Base-by-base conservation (phyloP, 345 rosid genomes). In the Excoecaria cochinchinensis region DNA sequence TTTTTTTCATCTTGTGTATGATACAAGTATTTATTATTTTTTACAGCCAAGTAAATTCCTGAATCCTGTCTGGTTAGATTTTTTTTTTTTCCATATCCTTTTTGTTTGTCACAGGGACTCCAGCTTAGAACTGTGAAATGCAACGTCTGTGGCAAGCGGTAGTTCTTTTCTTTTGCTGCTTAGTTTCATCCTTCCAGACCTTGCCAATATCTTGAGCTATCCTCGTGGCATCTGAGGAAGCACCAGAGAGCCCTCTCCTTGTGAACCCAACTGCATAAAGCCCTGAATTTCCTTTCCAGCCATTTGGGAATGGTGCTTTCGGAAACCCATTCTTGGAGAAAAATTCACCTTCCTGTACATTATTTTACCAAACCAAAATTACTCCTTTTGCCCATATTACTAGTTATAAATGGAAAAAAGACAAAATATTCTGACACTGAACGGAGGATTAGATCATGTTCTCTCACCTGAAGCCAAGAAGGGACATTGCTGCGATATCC, bases 251-350 rank as follows among this genome's bases (percentile, higher is more conserved):
- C 17, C 93, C 98, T 89, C 89, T 94, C 79, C 83, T 89, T 15
- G 98, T 89, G 83, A 94, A 94, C 74, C 98, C 98, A 44, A 89
- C 98, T 38, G 97, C 97, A 77, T 94, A 94, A 53, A 94, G 83
- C 65, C 98, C 97, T 0, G 86, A 81, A 38, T 79, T 84, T 24
- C 97, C 97, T 85, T 94, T 94, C 98, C 98, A 94, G 6, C 93
- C 94, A 79, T 89, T 82, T 46, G 98, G 97, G 64, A 89, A 92
- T 59, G 90, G 92, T 46, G 87, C 84, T 55, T 86, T 92, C 12
- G 91, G 97, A 64, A 87, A 78, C 50, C 98, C 97, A 47, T 88
- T 89, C 63, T 86, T 83, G 15, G 94, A 84, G 74, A 94, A 92
- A 66, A 94, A 86, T 17, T 94, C 97, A 62, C 83, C 86, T 61